Evolutionary conservation across 225 moss, liverwort and hornwort species (phyloP), one percentile per base, ranked within the genome.

Genomic region (Straminergon stramineum): DNA sequence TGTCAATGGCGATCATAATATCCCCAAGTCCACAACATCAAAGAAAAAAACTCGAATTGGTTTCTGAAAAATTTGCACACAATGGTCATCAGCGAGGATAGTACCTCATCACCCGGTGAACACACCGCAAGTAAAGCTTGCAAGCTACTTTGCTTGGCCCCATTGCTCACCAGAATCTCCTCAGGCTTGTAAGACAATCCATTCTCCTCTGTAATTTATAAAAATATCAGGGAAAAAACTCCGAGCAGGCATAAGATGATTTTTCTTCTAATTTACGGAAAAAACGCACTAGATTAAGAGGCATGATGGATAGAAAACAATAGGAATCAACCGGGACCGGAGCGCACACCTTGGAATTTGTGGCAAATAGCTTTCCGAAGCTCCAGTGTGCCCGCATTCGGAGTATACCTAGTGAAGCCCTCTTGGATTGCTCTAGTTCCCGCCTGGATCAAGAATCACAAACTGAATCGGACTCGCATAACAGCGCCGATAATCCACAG

Each of bases 101-200:
- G 45, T 93, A 97, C 95, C 96, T 97, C 99, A 89, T 98, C 98
- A 80, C 99, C 99, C 37, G 97, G 97, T 82, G 97, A 96, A 91
- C 99, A 99, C 34, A 99, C 97, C 43, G 97, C 97, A 91, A 99
- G 93, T 32, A 95, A 87, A 89, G 99, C 97, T 93, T 99, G 99
- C 89, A 95, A 92, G 39, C 94, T 90, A 84, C 97, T 95, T 93
- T 99, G 99, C 91, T 99, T 99, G 82, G 99, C 99, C 90, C 99
- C 99, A 87, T 99, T 99, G 94, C 99, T 99, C 56, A 97, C 96
- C 87, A 99, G 94, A 95, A 99, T 97, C 92, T 99, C 97, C 75
- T 99, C 97, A 56, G 95, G 92, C 89, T 91, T 89, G 83, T 97
- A 99, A 56, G 94, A 94, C 76, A 99, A 80, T 63, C 94, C 95